Evolutionary conservation across 768 basidiomycete species (phyloP), one percentile per base, ranked within the genome.

Genomic region (Tephrocybe sp.): DNA sequence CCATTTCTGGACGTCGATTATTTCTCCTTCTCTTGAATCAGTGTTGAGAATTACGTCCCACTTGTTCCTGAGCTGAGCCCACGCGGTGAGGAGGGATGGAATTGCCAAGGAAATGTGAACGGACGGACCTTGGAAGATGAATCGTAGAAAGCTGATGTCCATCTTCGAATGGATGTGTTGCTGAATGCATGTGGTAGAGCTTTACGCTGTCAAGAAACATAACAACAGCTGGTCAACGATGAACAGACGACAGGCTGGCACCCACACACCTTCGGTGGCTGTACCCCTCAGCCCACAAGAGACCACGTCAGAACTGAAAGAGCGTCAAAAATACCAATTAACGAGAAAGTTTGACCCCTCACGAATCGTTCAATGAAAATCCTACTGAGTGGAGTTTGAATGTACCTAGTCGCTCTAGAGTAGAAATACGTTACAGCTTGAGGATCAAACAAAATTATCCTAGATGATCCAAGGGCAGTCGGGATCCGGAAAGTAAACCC

Each of bases 351-450:
- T 1, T 14, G 14, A 39, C 23, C 0, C 60, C 66, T 44, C 41
- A 77, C 78, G 41, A 76, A 43, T 39, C 64, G 69, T 51, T 71
- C 68, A 10, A 77, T 71, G 32, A 73, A 69, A 1, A 57, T 31
- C 39, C 61, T 71, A 3, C 62, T 52, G 13, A 73, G 55, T 2
- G 62, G 64, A 0, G 70, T 72, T 32, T 74, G 74, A 0, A 72
- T 61, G 54, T 84, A 84, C 0, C 65, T 68, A 41, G 66, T 77
- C 0, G 80, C 82, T 48, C 64, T 70, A 12, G 74, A 66, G 50
- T 72, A 79, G 36, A 80, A 72, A 54, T 84, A 79, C 0, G 73
- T 68, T 16, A 78, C 63, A 0, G 82, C 80, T 61, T 75, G 80
- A 3, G 74, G 74, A 54, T 80, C 80, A 39, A 69, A 66, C 5